Base-by-base conservation (phyloP, 169 alveolate genomes). In the Eimeria necatrix region DNA sequence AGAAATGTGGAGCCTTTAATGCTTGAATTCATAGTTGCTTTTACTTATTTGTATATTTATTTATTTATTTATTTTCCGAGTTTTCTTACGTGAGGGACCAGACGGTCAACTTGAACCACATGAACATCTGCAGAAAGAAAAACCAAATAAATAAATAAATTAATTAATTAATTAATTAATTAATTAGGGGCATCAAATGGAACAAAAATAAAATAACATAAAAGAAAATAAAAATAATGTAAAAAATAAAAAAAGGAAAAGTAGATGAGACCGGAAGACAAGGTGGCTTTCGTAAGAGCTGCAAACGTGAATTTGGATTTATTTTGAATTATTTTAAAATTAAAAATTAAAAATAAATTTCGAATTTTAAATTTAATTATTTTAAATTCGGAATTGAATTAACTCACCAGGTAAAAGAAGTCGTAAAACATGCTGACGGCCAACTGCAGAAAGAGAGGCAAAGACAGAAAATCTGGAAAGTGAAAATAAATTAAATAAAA, bases 11-110 rank as follows among this genome's bases (percentile, higher is more conserved):
- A 32, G 0, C 41, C 2, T 32, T 32, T 32, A 8, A 61, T 61
- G 7, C 41, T 20, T 64, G 22, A 64, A 64, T 14, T n/a, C 7
- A 53, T 8, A 0, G 0, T 2, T 71, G 51, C 18, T 71, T 10
- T 32, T 71, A 0, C 10, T 32, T 7, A 0, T 26, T 71, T 32
- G 24, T 71, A n/a, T n/a, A n/a, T n/a, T n/a, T n/a, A n/a, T n/a
- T n/a, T n/a, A n/a, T 10, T 32, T 71, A 0, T 71, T 32, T 7
- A 0, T 26, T 71, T 32, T n/a, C n/a, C n/a, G n/a, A n/a, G 24
- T 71, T 24, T 71, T 22, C 95, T 74, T 92, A 94, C 96, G 94
- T 83, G 49, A 94, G 74, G 10, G 96, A 83, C 96, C 96, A 94
- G 22, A 85, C 86, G 52, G 74, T 84, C 6, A 94, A 94, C 24